Evolutionary conservation across 2,329 filamentous ascomycete species (phyloP).

Genomic region (Didymosphaeria variabile): DNA sequence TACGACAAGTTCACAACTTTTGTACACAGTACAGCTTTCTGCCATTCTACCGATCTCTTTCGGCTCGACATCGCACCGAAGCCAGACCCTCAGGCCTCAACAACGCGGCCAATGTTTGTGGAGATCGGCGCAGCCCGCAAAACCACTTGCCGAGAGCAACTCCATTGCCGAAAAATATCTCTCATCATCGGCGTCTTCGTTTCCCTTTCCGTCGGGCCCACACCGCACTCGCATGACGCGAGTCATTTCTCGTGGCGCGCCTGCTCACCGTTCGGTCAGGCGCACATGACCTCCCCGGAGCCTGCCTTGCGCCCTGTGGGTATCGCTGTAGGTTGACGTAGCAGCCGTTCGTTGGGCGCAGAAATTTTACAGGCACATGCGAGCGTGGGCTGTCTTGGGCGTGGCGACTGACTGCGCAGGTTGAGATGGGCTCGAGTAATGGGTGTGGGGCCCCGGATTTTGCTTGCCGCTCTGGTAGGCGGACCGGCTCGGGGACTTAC

Average conservation of each 20-base stretch:
- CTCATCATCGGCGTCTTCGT: not conserved
- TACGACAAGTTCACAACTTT: no score
- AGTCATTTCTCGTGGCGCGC: conserved; percentile 5
- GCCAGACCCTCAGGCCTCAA: not conserved
- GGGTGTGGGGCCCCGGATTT: conserved; percentile 1
- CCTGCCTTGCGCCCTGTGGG: not conserved
- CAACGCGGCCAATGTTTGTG: not conserved
- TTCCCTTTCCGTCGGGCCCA: not conserved
- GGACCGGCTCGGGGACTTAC: not conserved
- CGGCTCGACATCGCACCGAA: no score
- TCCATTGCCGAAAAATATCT: not conserved
- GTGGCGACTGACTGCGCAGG: not conserved
- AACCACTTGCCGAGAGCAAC: not conserved
- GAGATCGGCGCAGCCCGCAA: not conserved
- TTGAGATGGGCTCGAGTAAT: not conserved
- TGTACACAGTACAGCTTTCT: not conserved
- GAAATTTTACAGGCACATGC: not conserved
- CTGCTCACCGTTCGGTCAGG: not conserved
- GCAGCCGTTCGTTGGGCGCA: not conserved
- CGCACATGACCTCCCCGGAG: not conserved
- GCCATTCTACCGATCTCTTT: not conserved
- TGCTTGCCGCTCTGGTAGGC: not conserved
- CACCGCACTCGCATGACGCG: not conserved
- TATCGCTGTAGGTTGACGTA: not conserved
- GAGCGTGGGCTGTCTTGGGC: not conserved